Percentiles rank a stretch among this genome's conserved stretches.
These are phyloP conservation scores for Myxozyma vanderwaltii DNA, from an alignment of 805 yeast species.

Conservation along the genomic window DNA sequence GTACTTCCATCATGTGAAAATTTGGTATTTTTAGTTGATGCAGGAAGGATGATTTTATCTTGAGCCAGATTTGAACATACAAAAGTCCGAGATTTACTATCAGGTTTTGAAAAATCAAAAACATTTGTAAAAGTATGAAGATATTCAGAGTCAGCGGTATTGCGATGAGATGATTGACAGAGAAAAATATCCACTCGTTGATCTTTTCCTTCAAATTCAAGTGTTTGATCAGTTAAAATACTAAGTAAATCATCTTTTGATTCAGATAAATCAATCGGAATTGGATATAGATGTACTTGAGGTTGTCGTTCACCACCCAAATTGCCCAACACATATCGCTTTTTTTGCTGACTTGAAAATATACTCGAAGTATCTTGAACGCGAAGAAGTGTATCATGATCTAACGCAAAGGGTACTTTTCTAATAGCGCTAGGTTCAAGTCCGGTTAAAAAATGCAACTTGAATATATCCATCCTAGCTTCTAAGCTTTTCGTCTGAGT, in stretches of 20 bases:
- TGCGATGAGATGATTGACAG: conserved; percentile 34
- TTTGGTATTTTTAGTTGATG: conserved; percentile 44
- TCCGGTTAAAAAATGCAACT: conserved; percentile 45
- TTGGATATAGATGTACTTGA: conserved; percentile 31
- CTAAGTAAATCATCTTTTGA: conserved; percentile 30
- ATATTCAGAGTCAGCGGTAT: neutral
- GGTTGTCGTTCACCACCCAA: conserved; percentile 28
- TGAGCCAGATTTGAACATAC: conserved; percentile 51
- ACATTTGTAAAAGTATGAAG: conserved; percentile 21
- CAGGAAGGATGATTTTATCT: conserved; percentile 53
- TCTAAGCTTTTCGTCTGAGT: conserved; percentile 52
- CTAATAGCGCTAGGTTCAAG: conserved; percentile 31
- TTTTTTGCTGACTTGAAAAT: conserved; percentile 16
- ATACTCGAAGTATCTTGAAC: conserved; percentile 19
- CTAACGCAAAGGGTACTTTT: conserved; percentile 15
- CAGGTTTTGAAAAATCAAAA: conserved; percentile 29
- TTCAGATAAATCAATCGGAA: conserved; percentile 29
- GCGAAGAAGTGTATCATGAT: conserved; percentile 36
- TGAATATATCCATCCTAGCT: conserved; percentile 61
- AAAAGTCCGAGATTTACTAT: conserved; percentile 1
- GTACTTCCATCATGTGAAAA: conserved; percentile 55
- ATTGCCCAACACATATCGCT: conserved; percentile 22
- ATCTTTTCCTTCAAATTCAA: conserved; percentile 28
- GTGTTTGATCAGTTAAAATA: conserved; percentile 36
- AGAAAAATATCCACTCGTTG: conserved; percentile 37